Evolutionary conservation across 371 early-diverging fungal species (phyloP).

Genomic region (Mucor irregularis): DNA sequence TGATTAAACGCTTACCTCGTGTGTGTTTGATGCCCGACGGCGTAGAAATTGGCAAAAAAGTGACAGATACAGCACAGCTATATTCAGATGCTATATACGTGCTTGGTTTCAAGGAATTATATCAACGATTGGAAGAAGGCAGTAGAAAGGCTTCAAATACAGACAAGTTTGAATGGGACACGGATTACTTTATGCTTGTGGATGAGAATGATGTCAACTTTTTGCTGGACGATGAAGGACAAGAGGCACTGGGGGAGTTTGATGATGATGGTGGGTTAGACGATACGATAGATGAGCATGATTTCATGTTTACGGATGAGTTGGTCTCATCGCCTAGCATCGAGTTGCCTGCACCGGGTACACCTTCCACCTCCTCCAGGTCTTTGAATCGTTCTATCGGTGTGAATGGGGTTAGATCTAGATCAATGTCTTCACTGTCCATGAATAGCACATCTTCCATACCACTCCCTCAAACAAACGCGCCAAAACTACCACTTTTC

Average conservation of each 20-base stretch:
- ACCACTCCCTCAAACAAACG: slow-evolving; percentile 12
- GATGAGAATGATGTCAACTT: slow-evolving; percentile 71
- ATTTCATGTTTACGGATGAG: slow-evolving; percentile 38
- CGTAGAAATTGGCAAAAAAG: slow-evolving; percentile 44
- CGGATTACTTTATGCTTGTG: slow-evolving; percentile 61
- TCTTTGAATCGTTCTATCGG: slow-evolving; percentile 25
- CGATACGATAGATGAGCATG: slow-evolving; percentile 27
- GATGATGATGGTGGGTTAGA: not conserved
- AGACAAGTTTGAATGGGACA: slow-evolving; percentile 64
- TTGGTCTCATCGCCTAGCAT: not conserved
- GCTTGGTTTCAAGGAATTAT: slow-evolving; percentile 58
- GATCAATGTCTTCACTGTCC: slow-evolving; percentile 36
- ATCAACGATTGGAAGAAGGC: slow-evolving; percentile 46
- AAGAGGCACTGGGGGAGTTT: not conserved
- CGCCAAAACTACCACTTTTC: slow-evolving; percentile 50
- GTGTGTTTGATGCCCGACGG: slow-evolving; percentile 47
- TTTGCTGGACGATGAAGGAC: slow-evolving; percentile 27
- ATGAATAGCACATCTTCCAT: slow-evolving; percentile 31
- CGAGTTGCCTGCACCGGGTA: slow-evolving; percentile 22
- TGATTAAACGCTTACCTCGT: slow-evolving; percentile 61
- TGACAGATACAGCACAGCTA: slow-evolving; percentile 48
- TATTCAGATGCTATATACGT: slow-evolving; percentile 56
- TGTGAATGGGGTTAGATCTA: slow-evolving; percentile 30
- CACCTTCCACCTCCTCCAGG: slow-evolving; percentile 35
- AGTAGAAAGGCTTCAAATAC: slow-evolving; percentile 28